Percentiles rank a stretch among this genome's conserved stretches.
These are phyloP conservation scores for Ilyonectria robusta DNA, from an alignment of 2,329 filamentous ascomycete species.

Conservation along the genomic window DNA sequence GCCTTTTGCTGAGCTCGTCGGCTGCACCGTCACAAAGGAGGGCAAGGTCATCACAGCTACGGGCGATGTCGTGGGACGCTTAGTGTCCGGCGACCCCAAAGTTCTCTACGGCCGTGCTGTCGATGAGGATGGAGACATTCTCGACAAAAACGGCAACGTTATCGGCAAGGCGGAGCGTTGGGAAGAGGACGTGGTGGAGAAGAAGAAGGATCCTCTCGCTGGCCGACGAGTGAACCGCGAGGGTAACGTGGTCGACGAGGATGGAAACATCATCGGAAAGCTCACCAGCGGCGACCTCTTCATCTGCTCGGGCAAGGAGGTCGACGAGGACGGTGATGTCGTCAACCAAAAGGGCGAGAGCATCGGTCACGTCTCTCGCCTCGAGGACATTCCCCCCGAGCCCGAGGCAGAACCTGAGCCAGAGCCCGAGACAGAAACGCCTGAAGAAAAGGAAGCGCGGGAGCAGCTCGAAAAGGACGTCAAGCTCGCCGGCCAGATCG, in stretches of 20 bases:
- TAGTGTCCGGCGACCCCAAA: constrained; percentile 80
- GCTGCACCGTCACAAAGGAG: constrained; percentile 77
- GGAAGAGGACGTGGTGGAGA: constrained; percentile 69
- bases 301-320: constrained; percentile 76
- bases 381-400: constrained; percentile 69
- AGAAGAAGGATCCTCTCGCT: constrained; percentile 65
- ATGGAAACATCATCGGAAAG: constrained; percentile 75
- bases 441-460: constrained; percentile 64
- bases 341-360: constrained; percentile 77
- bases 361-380: constrained; percentile 77
- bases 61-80: constrained; percentile 80
- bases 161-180: constrained; percentile 72
- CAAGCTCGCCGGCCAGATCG: constrained; percentile 84
- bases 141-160: constrained; percentile 79
- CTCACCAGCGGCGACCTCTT: constrained; percentile 77
- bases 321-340: constrained; percentile 80
- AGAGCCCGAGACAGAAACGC: constrained; percentile 46
- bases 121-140: constrained; percentile 86
- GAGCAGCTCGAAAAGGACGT: constrained; percentile 75
- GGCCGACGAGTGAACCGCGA: constrained; percentile 71
- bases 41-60: constrained; percentile 76
- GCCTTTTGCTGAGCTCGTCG: constrained; percentile 76
- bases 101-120: constrained; percentile 80
- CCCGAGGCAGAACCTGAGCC: constrained; percentile 63
- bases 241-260: constrained; percentile 71